A percentile compares a stretch with the other conserved stretches of the same genome.
These are phyloP conservation scores for Colletotrichum destructivum DNA, from an alignment of 2,329 filamentous ascomycete species.

Conservation along the genomic window DNA sequence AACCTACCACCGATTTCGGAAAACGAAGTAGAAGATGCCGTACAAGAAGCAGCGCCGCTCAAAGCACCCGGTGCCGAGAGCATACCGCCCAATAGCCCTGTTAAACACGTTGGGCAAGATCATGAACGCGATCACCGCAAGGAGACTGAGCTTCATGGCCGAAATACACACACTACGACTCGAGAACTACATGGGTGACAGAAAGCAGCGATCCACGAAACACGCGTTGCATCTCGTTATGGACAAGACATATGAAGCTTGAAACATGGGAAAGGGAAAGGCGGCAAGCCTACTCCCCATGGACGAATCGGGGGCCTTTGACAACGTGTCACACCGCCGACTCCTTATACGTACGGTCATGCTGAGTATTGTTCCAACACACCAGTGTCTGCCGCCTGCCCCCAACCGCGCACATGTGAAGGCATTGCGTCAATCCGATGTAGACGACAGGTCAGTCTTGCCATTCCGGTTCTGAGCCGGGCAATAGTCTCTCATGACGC, in stretches of 20 bases:
- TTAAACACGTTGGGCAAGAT: background rate
- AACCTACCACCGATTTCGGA: background rate
- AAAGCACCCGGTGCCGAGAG: constrained; percentile 34
- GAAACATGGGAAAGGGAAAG: constrained; percentile 27
- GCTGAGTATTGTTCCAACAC: too few species aligned
- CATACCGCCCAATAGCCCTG: background rate
- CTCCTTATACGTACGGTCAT: too few species aligned
- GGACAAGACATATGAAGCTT: constrained; percentile 34
- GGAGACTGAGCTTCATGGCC: constrained; percentile 27
- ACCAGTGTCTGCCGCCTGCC: too few species aligned
- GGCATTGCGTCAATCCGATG: too few species aligned
- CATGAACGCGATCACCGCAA: background rate
- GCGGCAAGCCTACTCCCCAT: constrained; percentile 40
- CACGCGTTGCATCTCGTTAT: constrained; percentile 40
- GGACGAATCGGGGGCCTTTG: too few species aligned
- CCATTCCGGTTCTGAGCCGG: too few species aligned
- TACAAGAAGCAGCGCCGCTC: constrained; percentile 40
- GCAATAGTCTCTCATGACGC: too few species aligned
- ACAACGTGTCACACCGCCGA: too few species aligned
- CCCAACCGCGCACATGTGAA: too few species aligned
- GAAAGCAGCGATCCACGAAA: constrained; percentile 30
- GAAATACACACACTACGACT: background rate
- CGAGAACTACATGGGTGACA: background rate
- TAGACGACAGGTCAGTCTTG: too few species aligned
- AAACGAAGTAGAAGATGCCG: constrained; percentile 16